phyloP scores from a whole-genome alignment of 768 basidiomycete species.

The Rickenella mellea region DNA sequence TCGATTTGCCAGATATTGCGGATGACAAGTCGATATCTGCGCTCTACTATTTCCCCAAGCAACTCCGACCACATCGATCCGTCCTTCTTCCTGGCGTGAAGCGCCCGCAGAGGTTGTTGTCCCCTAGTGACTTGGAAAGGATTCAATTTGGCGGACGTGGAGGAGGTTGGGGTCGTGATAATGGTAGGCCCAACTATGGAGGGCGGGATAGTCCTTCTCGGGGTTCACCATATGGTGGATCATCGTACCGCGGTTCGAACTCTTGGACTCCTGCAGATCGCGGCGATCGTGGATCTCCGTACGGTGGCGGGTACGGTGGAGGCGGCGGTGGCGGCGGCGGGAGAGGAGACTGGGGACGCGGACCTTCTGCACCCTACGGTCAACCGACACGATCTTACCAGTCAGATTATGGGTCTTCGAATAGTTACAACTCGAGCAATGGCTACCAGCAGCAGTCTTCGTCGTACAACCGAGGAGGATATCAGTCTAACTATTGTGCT shows the following conservation, averaged over 20 bases:
- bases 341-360: slow-evolving; percentile 20
- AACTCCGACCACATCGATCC: slow-evolving; percentile 78
- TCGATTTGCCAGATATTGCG: slow-evolving; percentile 67
- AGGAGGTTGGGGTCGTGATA: slow-evolving; percentile 14
- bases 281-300: neutral
- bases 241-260: neutral
- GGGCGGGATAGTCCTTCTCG: neutral
- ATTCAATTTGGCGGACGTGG: slow-evolving; percentile 39
- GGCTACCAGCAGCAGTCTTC: slow-evolving; percentile 8
- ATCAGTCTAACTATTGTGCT: too few species aligned
- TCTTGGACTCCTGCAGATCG: neutral
- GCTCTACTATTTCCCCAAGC: slow-evolving; percentile 82
- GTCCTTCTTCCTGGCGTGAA: slow-evolving; percentile 67
- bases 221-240: neutral
- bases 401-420: slow-evolving; percentile 3
- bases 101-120: slow-evolving; percentile 50
- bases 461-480: too few species aligned
- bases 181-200: neutral
- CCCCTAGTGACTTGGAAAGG: slow-evolving; percentile 60
- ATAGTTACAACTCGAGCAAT: neutral
- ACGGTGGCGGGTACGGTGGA: slow-evolving; percentile 27
- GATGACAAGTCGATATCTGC: slow-evolving; percentile 85
- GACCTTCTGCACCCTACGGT: slow-evolving; percentile 1
- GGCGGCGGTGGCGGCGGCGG: slow-evolving; percentile 42
- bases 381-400: slow-evolving; percentile 4